Conservation (phyloP, 164 flowering plant species). For the Aristolochia fimbriata region DNA sequence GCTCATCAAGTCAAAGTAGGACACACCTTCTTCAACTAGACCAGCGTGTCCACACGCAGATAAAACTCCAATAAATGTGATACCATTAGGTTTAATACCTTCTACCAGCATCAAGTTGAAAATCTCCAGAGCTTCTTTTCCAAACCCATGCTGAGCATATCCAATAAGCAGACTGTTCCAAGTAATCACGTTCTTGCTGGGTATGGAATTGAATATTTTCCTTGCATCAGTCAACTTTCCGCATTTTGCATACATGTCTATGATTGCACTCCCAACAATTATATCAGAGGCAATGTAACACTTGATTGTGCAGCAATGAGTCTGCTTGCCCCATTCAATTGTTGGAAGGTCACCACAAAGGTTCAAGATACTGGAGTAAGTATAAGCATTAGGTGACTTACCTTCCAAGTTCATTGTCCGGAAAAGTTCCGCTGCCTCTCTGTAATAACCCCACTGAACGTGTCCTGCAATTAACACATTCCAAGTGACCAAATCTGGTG, state of each 20-base stretch:
- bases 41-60: slow-evolving; percentile 36
- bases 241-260: slow-evolving; percentile 48
- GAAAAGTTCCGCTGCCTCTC: slow-evolving; percentile 17
- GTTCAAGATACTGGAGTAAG: slow-evolving; percentile 32
- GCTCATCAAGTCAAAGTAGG: slow-evolving; percentile 22
- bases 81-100: slow-evolving; percentile 25
- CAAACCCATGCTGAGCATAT: slow-evolving; percentile 40
- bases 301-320: slow-evolving; percentile 28
- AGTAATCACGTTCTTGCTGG: slow-evolving; percentile 25
- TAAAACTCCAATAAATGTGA: slow-evolving; percentile 36
- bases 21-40: slow-evolving; percentile 25
- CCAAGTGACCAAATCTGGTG: slow-evolving; percentile 28
- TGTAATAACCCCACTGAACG: slow-evolving; percentile 15
- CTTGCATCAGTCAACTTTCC: slow-evolving; percentile 26
- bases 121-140: slow-evolving; percentile 29
- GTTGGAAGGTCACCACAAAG: slow-evolving; percentile 31
- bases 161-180: slow-evolving; percentile 40
- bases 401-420: slow-evolving; percentile 19
- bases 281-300: slow-evolving; percentile 24
- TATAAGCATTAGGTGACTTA: slow-evolving; percentile 18
- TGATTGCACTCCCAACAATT: slow-evolving; percentile 30
- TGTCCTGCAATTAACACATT: slow-evolving; percentile 28
- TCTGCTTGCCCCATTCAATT: slow-evolving; percentile 34
- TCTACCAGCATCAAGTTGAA: slow-evolving; percentile 20
- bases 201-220: slow-evolving; percentile 18